These are phyloP conservation scores for Lactifluus rugatus DNA, from an alignment of 768 basidiomycete genomes.

Conservation along the genomic window DNA sequence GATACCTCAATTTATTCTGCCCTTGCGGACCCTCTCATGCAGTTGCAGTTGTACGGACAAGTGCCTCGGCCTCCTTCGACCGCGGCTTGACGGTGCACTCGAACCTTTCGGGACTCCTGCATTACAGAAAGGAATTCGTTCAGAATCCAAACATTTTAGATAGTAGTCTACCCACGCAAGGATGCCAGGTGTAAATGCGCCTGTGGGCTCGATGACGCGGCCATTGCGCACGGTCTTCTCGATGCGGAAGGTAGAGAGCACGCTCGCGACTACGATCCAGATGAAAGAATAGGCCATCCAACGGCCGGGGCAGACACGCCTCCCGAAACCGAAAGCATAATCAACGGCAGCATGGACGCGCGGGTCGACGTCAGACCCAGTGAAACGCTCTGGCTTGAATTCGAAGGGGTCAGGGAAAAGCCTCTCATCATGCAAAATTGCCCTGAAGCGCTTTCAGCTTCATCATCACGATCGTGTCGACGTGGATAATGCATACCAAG, in stretches of 20 bases:
- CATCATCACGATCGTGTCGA: neutral
- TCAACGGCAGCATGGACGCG: conserved; percentile 12
- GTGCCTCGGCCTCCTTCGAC: conserved; percentile 15
- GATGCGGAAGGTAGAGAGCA: conserved; percentile 17
- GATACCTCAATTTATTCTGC: neutral
- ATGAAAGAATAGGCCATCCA: conserved; percentile 20
- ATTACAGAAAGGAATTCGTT: neutral
- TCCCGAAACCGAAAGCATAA: conserved; percentile 22
- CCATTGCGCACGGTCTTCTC: conserved; percentile 17
- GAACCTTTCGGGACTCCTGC: conserved; percentile 19
- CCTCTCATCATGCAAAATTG: conserved; percentile 23
- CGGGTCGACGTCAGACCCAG: conserved; percentile 11
- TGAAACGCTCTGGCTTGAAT: conserved; percentile 27
- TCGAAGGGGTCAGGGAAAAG: conserved; percentile 24
- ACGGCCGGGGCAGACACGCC: conserved; percentile 21
- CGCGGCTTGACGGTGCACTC: conserved; percentile 16
- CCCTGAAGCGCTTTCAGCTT: neutral
- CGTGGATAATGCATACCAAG: conserved; percentile 8
- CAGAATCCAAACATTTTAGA: neutral
- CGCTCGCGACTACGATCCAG: conserved; percentile 18
- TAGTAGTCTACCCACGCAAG: conserved; percentile 11
- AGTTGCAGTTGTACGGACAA: conserved; percentile 11
- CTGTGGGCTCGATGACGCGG: conserved; percentile 14
- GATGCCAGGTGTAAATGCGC: conserved; percentile 17
- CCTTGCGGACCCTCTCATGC: neutral